These are phyloP conservation scores for Pythium phragmitis DNA, from an alignment of 352 stramenopile species.

Conservation along the genomic window DNA sequence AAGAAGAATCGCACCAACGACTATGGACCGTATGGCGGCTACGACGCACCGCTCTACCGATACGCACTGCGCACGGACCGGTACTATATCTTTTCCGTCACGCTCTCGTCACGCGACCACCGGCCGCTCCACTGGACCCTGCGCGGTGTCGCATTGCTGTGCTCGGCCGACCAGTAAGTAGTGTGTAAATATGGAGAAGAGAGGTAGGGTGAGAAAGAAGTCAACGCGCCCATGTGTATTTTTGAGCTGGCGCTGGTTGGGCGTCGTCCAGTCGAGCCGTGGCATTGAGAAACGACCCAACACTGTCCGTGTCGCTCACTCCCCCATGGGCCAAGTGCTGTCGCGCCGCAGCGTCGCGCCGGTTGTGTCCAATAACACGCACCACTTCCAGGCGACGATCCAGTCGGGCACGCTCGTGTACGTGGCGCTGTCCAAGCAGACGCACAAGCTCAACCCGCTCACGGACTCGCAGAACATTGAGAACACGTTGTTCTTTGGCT, in stretches of 20 bases:
- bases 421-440: slow-evolving; percentile 68
- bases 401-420: slow-evolving; percentile 75
- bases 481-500: slow-evolving; percentile 60
- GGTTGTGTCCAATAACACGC: slow-evolving; percentile 59
- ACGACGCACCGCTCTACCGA: slow-evolving; percentile 76
- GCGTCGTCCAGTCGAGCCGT: no score
- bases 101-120: slow-evolving; percentile 72
- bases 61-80: slow-evolving; percentile 74
- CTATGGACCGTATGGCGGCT: slow-evolving; percentile 75
- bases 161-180: slow-evolving; percentile 48
- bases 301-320: not conserved
- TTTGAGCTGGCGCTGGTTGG: not conserved
- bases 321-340: slow-evolving; percentile 45
- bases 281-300: not conserved
- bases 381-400: slow-evolving; percentile 60
- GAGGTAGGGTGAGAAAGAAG: no score
- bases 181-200: not conserved
- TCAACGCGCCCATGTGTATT: slow-evolving; percentile 1
- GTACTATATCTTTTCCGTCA: slow-evolving; percentile 77
- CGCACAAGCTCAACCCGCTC: slow-evolving; percentile 45
- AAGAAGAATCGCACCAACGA: slow-evolving; percentile 74
- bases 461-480: slow-evolving; percentile 62
- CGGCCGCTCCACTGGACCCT: slow-evolving; percentile 77
- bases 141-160: slow-evolving; percentile 72
- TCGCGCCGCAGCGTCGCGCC: slow-evolving; percentile 37